Percentiles rank a stretch among this genome's conserved stretches.
Conservation (phyloP, 2,329 filamentous ascomycete species). For the Nigrospora osmanthi region DNA sequence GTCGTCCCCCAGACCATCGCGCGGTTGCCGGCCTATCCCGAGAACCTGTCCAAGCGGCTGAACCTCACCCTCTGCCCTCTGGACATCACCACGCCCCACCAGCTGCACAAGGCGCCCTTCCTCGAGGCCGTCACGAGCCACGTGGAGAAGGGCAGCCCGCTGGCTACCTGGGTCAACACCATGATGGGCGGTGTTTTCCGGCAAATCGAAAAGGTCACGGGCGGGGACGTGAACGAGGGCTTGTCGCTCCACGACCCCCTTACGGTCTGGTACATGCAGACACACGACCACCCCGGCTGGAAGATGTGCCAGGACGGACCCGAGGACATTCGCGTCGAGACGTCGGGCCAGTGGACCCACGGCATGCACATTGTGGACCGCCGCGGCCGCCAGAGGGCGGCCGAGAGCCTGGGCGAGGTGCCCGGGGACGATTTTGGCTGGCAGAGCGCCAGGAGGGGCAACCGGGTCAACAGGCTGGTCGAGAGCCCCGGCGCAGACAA, state of each 20-base stretch:
- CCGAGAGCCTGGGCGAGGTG: constrained; percentile 39
- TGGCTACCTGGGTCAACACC: constrained; percentile 65
- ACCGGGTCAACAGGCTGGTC: constrained; percentile 70
- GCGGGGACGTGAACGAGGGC: constrained; percentile 44
- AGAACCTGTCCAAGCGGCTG: constrained; percentile 52
- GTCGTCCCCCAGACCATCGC: constrained; percentile 45
- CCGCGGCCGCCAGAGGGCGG: constrained; percentile 49
- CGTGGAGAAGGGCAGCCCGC: constrained; percentile 56
- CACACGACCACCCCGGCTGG: constrained; percentile 50
- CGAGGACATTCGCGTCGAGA: constrained; percentile 87
- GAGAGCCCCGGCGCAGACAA: constrained; percentile 57
- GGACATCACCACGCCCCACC: constrained; percentile 68
- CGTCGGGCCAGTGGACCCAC: constrained; percentile 85
- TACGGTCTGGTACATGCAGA: constrained; percentile 71
- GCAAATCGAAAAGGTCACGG: constrained; percentile 58
- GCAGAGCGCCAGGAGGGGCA: constrained; percentile 67
- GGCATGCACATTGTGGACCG: constrained; percentile 85
- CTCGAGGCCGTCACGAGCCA: constrained; percentile 44
- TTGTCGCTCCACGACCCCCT: constrained; percentile 71
- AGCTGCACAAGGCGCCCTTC: constrained; percentile 56
- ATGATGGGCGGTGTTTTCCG: constrained; percentile 65
- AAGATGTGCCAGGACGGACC: constrained; percentile 41
- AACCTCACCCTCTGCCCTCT: constrained; percentile 67
- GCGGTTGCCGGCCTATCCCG: constrained; percentile 54
- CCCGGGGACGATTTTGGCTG: constrained; percentile 69